Conservation (phyloP, 768 basidiomycete species). For the Amanita thiersii region DNA sequence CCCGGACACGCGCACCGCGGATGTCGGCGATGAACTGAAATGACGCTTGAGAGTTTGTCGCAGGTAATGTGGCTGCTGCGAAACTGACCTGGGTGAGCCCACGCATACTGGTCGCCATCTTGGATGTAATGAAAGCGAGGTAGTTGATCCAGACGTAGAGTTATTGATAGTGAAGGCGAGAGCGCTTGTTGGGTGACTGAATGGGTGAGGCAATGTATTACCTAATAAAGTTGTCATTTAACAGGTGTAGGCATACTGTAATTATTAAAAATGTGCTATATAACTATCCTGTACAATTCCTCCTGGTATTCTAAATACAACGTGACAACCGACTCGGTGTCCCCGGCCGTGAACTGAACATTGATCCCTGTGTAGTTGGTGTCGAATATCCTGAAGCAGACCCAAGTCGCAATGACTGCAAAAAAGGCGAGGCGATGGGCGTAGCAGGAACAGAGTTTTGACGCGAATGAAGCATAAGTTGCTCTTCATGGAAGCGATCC, state of each 20-base stretch:
- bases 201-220: not conserved
- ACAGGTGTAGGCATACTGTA: too few species aligned
- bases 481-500: constrained; percentile 63
- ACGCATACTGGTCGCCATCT: constrained; percentile 87
- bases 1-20: constrained; percentile 91
- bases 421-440: constrained; percentile 37
- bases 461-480: constrained; percentile 46
- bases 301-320: not conserved
- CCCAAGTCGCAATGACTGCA: constrained; percentile 23
- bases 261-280: too few species aligned
- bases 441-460: constrained; percentile 57
- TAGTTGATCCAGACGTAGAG: not conserved
- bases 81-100: constrained; percentile 82
- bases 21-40: constrained; percentile 96
- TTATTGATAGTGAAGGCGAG: constrained; percentile 11
- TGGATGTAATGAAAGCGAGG: constrained; percentile 9
- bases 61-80: constrained; percentile 2
- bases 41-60: not conserved
- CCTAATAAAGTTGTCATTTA: too few species aligned
- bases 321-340: constrained; percentile 49
- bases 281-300: too few species aligned
- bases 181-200: too few species aligned
- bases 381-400: constrained; percentile 54
- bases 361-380: constrained; percentile 33
- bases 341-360: constrained; percentile 48